Evolutionary conservation across 2,329 filamentous ascomycete genomes (phyloP).

Genomic region (Fusarium albosuccineum): DNA sequence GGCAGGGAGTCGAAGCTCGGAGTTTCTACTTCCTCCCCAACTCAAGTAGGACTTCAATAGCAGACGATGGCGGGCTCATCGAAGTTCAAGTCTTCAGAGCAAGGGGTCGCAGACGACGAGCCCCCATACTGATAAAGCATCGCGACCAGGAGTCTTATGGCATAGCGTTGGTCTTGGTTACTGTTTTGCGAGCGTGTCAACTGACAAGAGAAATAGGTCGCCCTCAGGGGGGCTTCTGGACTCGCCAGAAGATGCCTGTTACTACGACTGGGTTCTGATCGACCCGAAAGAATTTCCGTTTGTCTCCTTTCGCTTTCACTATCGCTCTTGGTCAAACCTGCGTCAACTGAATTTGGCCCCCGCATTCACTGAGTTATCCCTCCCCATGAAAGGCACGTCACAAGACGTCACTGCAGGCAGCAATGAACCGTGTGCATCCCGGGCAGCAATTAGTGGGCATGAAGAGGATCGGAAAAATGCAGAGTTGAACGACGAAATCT

Average conservation of each 20-base stretch:
- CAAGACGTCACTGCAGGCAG: background rate
- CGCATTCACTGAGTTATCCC: background rate
- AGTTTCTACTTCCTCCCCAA: slow-evolving; percentile 64
- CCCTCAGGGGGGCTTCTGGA: slow-evolving; percentile 67
- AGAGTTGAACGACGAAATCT: background rate
- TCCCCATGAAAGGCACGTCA: background rate
- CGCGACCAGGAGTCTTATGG: slow-evolving; percentile 64
- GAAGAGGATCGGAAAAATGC: background rate
- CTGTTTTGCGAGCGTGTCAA: background rate
- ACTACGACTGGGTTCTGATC: slow-evolving; percentile 65
- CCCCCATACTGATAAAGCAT: slow-evolving; percentile 58
- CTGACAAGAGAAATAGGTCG: slow-evolving; percentile 54
- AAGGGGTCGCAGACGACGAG: slow-evolving; percentile 58
- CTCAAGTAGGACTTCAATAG: slow-evolving; percentile 54
- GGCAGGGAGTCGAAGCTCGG: slow-evolving; percentile 61
- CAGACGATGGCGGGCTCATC: slow-evolving; percentile 68
- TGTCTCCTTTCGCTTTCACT: slow-evolving; percentile 68
- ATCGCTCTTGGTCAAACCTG: slow-evolving; percentile 65
- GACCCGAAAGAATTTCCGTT: slow-evolving; percentile 67
- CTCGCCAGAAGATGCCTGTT: slow-evolving; percentile 62
- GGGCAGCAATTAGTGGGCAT: background rate
- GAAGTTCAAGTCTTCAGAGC: slow-evolving; percentile 67
- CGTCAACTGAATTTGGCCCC: slow-evolving; percentile 62
- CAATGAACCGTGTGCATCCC: background rate
- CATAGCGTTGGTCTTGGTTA: slow-evolving; percentile 60